phyloP scores from a whole-genome alignment of 371 early-diverging fungal genomes.

The Mucor lusitanicus region DNA sequence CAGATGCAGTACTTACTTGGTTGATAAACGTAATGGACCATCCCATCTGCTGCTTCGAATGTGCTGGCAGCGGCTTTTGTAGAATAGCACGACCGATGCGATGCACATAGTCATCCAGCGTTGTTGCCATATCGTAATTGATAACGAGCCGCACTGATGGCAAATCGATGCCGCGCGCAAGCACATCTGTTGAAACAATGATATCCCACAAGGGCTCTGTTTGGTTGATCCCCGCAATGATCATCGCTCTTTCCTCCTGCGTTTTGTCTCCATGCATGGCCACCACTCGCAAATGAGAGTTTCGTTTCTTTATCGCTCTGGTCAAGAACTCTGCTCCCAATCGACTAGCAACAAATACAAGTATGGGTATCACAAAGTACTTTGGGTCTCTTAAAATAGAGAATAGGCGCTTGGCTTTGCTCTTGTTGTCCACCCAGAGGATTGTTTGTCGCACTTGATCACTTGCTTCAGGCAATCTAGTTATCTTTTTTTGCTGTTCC shows the following conservation, averaged over 20 bases:
- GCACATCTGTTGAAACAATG: slow-evolving; percentile 56
- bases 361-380: slow-evolving; percentile 55
- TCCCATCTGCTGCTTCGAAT: slow-evolving; percentile 27
- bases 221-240: slow-evolving; percentile 40
- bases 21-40: slow-evolving; percentile 69
- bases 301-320: slow-evolving; percentile 47
- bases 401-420: slow-evolving; percentile 60
- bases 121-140: slow-evolving; percentile 64
- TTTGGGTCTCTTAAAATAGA: slow-evolving; percentile 59
- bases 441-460: slow-evolving; percentile 60
- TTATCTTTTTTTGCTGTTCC: slow-evolving; percentile 5
- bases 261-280: slow-evolving; percentile 60
- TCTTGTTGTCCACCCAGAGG: slow-evolving; percentile 65
- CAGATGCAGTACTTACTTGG: slow-evolving; percentile 24
- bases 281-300: slow-evolving; percentile 33
- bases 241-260: slow-evolving; percentile 46
- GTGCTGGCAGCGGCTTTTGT: slow-evolving; percentile 26
- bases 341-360: slow-evolving; percentile 62
- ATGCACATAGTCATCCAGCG: slow-evolving; percentile 61
- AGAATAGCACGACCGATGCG: slow-evolving; percentile 59
- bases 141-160: slow-evolving; percentile 52
- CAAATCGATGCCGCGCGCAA: slow-evolving; percentile 59
- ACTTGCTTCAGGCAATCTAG: slow-evolving; percentile 22
- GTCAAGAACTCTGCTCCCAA: slow-evolving; percentile 59
- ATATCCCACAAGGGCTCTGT: slow-evolving; percentile 41